These are phyloP conservation scores for Tetradesmus obliquus DNA, from an alignment of 139 green algal genomes.

Conservation along the genomic window DNA sequence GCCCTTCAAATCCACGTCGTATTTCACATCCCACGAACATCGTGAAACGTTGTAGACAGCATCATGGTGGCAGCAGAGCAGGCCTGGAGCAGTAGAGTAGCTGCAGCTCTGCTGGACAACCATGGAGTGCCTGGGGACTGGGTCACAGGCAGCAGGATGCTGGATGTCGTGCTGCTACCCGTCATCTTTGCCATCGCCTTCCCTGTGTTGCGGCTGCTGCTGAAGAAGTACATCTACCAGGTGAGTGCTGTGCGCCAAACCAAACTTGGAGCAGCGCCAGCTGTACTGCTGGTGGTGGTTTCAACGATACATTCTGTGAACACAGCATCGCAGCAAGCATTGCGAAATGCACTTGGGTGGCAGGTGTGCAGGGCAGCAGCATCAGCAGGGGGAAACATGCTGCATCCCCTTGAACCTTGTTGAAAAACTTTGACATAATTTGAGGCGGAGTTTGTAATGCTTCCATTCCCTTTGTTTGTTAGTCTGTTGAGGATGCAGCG, in stretches of 20 bases:
- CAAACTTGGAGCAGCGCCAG: not conserved
- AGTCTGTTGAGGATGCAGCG: too few relatives aligned
- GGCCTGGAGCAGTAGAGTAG: not conserved
- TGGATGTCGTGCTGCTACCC: slow-evolving; percentile 45
- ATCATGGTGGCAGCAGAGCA: not conserved
- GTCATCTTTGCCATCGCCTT: slow-evolving; percentile 56
- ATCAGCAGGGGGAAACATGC: too few relatives aligned
- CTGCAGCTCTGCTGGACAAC: not conserved
- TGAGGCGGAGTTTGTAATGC: too few relatives aligned
- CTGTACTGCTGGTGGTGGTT: not conserved
- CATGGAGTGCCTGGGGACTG: slow-evolving; percentile 39
- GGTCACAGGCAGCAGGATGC: slow-evolving; percentile 38
- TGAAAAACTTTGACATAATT: too few relatives aligned
- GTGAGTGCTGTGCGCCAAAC: slow-evolving; percentile 6
- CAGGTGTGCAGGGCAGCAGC: not conserved
- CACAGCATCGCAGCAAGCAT: too few relatives aligned
- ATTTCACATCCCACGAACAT: not conserved
- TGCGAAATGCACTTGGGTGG: too few relatives aligned
- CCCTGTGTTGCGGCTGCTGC: slow-evolving; percentile 39
- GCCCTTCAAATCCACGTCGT: not conserved
- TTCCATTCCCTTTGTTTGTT: too few relatives aligned
- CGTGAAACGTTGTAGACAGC: not conserved
- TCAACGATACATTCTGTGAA: not conserved
- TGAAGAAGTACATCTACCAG: slow-evolving; percentile 47
- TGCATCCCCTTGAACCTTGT: too few relatives aligned